Base-by-base conservation (phyloP, 1,284 basidiomycete species). In the Phenoliferia sp. region DNA sequence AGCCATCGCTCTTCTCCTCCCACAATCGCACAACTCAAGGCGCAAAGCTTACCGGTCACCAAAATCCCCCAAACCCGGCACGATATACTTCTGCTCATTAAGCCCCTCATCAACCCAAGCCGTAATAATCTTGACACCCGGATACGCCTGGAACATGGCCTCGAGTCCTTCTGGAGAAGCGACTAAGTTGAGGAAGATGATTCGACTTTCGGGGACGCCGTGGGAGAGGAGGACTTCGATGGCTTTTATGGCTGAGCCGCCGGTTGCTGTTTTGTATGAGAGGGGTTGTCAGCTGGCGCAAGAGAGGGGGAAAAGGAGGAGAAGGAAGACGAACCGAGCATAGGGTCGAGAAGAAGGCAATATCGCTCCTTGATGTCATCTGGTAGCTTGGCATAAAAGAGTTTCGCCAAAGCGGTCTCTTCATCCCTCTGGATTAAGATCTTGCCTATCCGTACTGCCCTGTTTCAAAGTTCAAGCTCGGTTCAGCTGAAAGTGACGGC, bases 81-180 rank as follows among this genome's bases (percentile, higher is more conserved):
- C 59, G 44, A 76, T 80, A 65, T 79, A 82, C 69, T 78, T 79
- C 72, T 78, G 77, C n/a, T 92, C 90, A 76, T 98, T 95, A 67
- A 99, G 84, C 7, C 91, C 90, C 75, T 94, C 83, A 80, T 99
- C 95, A 66, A 99, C 94, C 94, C 95, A 99, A 0, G 93, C 95
- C 19, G 93, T 95, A 64, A 96, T 90, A 87, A 97, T 88, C 77
- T 88, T 88, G 56, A 94, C 82, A 61, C 85, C 82, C 3, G 94
- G 94, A 79, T 89, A 97, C 74, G 84, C 87, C 28, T 82, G 80
- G 77, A 89, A 90, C 79, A 98, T 94, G 36, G 86, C 88, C 68
- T 85, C 84, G 70, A 99, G 82, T 6, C 95, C 95, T 80, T 98
- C 92, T 1, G 95, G 95, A 4, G 91, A 88, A 22, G 95, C 88